A percentile compares a stretch with the other conserved stretches of the same genome.
These are phyloP conservation scores for Fusarium sp. DNA, from an alignment of 2,329 filamentous ascomycete species.

Conservation along the genomic window DNA sequence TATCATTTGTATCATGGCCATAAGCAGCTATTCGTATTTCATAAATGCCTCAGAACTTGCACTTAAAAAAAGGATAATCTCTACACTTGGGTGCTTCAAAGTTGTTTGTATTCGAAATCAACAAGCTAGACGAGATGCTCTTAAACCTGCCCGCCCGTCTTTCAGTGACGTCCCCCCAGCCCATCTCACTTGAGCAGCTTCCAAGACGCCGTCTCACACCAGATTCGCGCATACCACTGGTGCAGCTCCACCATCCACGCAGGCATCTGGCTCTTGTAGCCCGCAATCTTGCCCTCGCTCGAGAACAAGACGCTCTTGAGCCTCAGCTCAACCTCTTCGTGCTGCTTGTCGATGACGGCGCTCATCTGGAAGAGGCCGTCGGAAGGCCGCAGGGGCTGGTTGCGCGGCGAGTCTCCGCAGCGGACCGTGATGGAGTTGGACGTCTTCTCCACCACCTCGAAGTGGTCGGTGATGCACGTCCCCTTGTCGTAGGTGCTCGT, in stretches of 20 bases:
- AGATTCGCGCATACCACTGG: constrained; percentile 56
- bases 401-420: constrained; percentile 72
- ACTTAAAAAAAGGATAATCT: too few relatives aligned
- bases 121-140: background rate
- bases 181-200: constrained; percentile 48
- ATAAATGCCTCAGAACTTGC: too few relatives aligned
- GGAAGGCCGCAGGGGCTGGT: constrained; percentile 63
- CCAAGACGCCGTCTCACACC: constrained; percentile 54
- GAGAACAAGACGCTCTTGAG: constrained; percentile 72
- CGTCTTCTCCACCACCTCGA: constrained; percentile 75
- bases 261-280: constrained; percentile 49
- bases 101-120: too few relatives aligned
- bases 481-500: constrained; percentile 69
- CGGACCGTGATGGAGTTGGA: constrained; percentile 69
- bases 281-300: constrained; percentile 52
- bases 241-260: constrained; percentile 47
- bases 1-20: too few relatives aligned
- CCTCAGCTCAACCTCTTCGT: constrained; percentile 69
- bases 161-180: too few relatives aligned
- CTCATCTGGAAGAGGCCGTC: constrained; percentile 76
- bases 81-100: too few relatives aligned
- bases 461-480: constrained; percentile 75
- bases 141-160: background rate
- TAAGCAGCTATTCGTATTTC: too few relatives aligned
- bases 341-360: constrained; percentile 67